These are phyloP conservation scores for Trichoderma citrinoviride DNA, from an alignment of 2,329 filamentous ascomycete genomes.

Conservation along the genomic window DNA sequence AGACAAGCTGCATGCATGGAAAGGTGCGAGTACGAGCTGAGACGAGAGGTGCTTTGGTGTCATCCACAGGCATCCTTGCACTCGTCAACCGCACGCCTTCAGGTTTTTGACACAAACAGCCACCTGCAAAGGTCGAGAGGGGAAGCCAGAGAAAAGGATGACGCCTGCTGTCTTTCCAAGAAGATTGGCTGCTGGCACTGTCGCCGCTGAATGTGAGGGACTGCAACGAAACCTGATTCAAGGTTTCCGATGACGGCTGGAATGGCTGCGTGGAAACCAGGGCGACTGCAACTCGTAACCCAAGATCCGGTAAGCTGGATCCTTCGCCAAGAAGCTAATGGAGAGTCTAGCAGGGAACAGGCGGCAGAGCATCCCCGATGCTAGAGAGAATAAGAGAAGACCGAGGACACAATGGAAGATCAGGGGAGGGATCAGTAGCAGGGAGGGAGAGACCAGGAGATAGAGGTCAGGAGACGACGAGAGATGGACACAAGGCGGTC, in stretches of 20 bases:
- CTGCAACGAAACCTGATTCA: not conserved
- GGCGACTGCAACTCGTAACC: not conserved
- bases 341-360: not conserved
- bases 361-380: not conserved
- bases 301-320: slow-evolving; percentile 4
- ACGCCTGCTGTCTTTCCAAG: not conserved
- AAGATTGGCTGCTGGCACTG: not conserved
- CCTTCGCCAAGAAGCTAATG: not conserved
- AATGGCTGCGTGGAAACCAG: not conserved
- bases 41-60: too few species aligned
- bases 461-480: not conserved
- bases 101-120: not conserved
- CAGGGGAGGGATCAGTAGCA: not conserved
- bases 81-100: not conserved
- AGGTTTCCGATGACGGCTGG: not conserved
- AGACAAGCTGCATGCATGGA: not conserved
- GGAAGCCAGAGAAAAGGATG: not conserved
- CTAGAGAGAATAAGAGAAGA: not conserved
- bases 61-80: not conserved
- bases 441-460: not conserved
- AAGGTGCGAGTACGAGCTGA: not conserved
- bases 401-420: not conserved
- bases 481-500: not conserved
- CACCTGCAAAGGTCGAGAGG: not conserved
- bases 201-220: not conserved